These are phyloP conservation scores for Colletotrichum eleusines DNA, from an alignment of 2,329 filamentous ascomycete species.

Conservation along the genomic window DNA sequence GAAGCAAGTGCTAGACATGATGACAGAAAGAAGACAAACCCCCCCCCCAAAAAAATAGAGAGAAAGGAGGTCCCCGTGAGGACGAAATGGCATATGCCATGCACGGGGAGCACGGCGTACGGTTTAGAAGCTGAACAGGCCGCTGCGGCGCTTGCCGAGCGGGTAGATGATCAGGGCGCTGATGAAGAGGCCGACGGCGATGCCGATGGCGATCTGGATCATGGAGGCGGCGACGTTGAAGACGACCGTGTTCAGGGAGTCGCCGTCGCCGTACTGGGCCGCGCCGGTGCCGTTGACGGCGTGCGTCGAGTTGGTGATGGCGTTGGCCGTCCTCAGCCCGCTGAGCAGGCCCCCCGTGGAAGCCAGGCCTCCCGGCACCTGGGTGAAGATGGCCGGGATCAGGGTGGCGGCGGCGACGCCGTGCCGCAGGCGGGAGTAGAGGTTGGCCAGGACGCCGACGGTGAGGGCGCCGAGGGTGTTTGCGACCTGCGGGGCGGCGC, in stretches of 20 bases:
- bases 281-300: slow-evolving; percentile 52
- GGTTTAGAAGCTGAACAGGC: slow-evolving; percentile 60
- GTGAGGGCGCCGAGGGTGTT: slow-evolving; percentile 82
- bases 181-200: slow-evolving; percentile 63
- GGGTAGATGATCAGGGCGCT: slow-evolving; percentile 63
- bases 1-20: neutral
- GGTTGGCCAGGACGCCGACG: slow-evolving; percentile 81
- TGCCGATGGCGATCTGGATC: slow-evolving; percentile 66
- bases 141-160: slow-evolving; percentile 62
- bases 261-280: slow-evolving; percentile 44
- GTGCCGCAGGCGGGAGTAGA: slow-evolving; percentile 74
- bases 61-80: too few species aligned
- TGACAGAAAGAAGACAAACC: neutral
- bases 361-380: slow-evolving; percentile 62
- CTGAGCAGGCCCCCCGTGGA: slow-evolving; percentile 61
- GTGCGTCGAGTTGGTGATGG: slow-evolving; percentile 54
- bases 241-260: slow-evolving; percentile 52
- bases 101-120: neutral
- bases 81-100: neutral
- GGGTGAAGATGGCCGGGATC: slow-evolving; percentile 62
- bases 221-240: slow-evolving; percentile 62
- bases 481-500: slow-evolving; percentile 78
- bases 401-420: slow-evolving; percentile 63
- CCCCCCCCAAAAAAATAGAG: too few species aligned
- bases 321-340: slow-evolving; percentile 58